phyloP scores from a whole-genome alignment of 2,329 filamentous ascomycete species.

The Colletotrichum horii region DNA sequence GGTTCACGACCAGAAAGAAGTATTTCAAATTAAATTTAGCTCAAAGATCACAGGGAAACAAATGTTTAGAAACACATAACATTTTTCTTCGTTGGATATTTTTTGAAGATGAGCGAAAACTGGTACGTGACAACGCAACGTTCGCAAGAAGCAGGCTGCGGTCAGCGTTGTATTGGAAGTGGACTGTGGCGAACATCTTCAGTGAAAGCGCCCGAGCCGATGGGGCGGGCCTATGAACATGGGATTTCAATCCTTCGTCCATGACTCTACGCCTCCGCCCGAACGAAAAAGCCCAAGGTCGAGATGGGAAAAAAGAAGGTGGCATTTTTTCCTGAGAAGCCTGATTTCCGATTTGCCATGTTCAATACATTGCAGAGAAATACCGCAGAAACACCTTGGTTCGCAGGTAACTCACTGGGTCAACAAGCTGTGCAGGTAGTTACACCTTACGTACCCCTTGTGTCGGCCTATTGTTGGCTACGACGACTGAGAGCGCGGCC shows the following conservation, averaged over 20 bases:
- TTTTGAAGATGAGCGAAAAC: neutral
- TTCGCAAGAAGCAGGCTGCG: neutral
- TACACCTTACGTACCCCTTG: neutral
- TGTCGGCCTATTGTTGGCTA: neutral
- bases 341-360: too few species aligned
- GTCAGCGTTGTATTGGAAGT: neutral
- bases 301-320: neutral
- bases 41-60: neutral
- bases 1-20: neutral
- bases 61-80: neutral
- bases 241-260: neutral
- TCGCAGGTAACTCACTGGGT: neutral
- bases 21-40: fast-evolving
- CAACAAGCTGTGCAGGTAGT: neutral
- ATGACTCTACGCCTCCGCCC: neutral
- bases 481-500: neutral
- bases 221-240: neutral
- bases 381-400: neutral
- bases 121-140: neutral
- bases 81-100: fast-evolving
- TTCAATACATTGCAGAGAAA: neutral
- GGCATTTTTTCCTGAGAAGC: neutral
- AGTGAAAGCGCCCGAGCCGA: neutral
- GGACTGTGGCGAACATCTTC: neutral
- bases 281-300: neutral